Base-by-base conservation (phyloP, 1,284 basidiomycete genomes). In the Trichosporon asahii region DNA sequence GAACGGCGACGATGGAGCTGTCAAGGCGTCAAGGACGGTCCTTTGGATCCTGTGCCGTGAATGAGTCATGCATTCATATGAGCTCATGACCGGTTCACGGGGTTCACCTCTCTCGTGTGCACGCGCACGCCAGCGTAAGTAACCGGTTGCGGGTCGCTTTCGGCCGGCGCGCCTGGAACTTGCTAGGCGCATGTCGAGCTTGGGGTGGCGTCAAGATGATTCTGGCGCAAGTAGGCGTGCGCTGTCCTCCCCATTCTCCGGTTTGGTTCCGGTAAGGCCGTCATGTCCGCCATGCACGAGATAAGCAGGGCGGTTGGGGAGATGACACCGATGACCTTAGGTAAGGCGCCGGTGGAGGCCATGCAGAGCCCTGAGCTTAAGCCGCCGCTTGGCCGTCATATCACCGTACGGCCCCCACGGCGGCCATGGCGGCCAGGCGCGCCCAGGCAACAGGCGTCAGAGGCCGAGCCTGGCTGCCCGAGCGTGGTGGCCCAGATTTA, bases 1-100 rank as follows among this genome's bases (percentile, higher is more conserved):
- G 63, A 14, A 14, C 27, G 25, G 55, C 55, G 57, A n/a, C 29
- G 57, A 61, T 29, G 57, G 29, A 31, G 57, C 27, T 40, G 33
- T 33, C 3, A 31, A 18, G 15, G 55, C 25, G 33, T 33, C 3
- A 31, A 18, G 15, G 55, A 25, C 27, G 55, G 55, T 31, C 27
- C 21, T 61, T 23, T 29, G 29, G 57, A 61, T 60, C 40, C 40
- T 12, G 55, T n/a, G 57, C 57, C 14, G 14, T n/a, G 57, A 18
- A 31, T n/a, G 57, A 61, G 57, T 61, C 57, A 61, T 61, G 57
- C 29, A 61, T 61, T 61, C 57, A 61, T 57, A 57, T 61, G 57
- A 61, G 57, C 57, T 61, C 57, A 37, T 37, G 31, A 64, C 63
- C 63, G 35, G 63, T 25, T 37, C 23, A 53, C 46, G 15, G n/a